phyloP scores from a whole-genome alignment of 768 basidiomycete genomes.

The Rickenella mellea region DNA sequence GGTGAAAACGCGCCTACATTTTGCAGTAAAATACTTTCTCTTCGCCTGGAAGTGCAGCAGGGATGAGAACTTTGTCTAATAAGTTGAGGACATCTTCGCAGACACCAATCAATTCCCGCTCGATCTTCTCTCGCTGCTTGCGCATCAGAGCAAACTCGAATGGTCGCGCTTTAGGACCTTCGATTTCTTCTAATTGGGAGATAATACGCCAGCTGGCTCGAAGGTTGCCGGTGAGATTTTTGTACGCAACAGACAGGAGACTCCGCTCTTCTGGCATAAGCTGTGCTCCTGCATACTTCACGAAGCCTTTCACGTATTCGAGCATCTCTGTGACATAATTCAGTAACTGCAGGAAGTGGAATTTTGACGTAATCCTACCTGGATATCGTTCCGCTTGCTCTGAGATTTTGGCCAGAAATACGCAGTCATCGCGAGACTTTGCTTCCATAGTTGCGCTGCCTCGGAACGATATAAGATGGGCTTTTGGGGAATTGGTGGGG shows the following conservation, averaged over 20 bases:
- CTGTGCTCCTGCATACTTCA: conserved; percentile 50
- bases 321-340: conserved; percentile 59
- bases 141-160: conserved; percentile 58
- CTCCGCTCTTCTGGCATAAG: conserved; percentile 82
- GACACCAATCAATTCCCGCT: conserved; percentile 63
- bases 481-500: too few relatives aligned
- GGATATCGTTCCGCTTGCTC: conserved; percentile 86
- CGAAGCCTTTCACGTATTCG: conserved; percentile 63
- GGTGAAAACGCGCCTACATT: conserved; percentile 41
- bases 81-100: conserved; percentile 74
- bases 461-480: too few relatives aligned
- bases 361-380: conserved; percentile 32
- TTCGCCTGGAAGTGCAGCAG: conserved; percentile 63
- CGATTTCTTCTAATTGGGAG: conserved; percentile 65
- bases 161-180: conserved; percentile 38
- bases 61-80: conserved; percentile 51
- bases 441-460: background rate
- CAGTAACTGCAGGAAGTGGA: conserved; percentile 12
- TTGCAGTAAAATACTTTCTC: conserved; percentile 87
- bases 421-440: conserved; percentile 20
- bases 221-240: conserved; percentile 78
- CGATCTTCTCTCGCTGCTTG: conserved; percentile 65
- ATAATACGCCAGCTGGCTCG: conserved; percentile 81
- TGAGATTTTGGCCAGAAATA: conserved; percentile 70
- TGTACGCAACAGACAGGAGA: conserved; percentile 82